Conservation (phyloP, 306 rosid species). For the Arachis hypogaea region DNA sequence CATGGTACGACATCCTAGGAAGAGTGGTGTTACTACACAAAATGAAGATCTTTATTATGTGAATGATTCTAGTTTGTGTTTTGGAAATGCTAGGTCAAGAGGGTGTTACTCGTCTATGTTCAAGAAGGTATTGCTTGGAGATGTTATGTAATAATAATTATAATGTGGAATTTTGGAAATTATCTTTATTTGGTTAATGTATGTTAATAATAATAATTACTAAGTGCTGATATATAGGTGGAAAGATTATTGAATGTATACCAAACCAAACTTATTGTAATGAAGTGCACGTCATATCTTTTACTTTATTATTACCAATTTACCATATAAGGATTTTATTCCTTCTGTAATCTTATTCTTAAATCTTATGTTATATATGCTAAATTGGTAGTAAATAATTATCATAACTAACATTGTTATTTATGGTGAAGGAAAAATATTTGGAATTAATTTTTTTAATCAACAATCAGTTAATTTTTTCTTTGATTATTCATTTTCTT, state of each 20-base stretch:
- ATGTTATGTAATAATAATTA: constrained; percentile 34
- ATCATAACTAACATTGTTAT: too few relatives aligned
- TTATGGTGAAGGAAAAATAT: too few relatives aligned
- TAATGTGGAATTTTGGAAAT: neutral
- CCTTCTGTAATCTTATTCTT: too few relatives aligned
- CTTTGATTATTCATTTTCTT: too few relatives aligned
- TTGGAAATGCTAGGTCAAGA: constrained; percentile 40
- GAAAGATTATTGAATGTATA: constrained; percentile 37
- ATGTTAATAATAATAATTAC: constrained; percentile 2
- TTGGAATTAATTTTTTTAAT: too few relatives aligned
- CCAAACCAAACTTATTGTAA: constrained; percentile 32
- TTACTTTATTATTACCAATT: neutral
- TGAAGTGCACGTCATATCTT: constrained; percentile 25
- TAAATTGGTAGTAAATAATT: too few relatives aligned
- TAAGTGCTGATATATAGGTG: constrained; percentile 9
- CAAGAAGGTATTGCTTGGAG: constrained; percentile 61
- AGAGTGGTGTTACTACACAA: neutral
- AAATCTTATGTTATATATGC: too few relatives aligned
- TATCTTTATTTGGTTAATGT: neutral
- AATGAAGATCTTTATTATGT: constrained; percentile 41
- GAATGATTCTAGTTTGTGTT: constrained; percentile 36
- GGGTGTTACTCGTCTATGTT: constrained; percentile 55
- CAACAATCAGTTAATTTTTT: too few relatives aligned
- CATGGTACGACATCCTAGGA: constrained; percentile 25
- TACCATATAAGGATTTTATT: too few relatives aligned